Conservation (phyloP, 352 stramenopile species). For the Phytophthora fragariae region DNA sequence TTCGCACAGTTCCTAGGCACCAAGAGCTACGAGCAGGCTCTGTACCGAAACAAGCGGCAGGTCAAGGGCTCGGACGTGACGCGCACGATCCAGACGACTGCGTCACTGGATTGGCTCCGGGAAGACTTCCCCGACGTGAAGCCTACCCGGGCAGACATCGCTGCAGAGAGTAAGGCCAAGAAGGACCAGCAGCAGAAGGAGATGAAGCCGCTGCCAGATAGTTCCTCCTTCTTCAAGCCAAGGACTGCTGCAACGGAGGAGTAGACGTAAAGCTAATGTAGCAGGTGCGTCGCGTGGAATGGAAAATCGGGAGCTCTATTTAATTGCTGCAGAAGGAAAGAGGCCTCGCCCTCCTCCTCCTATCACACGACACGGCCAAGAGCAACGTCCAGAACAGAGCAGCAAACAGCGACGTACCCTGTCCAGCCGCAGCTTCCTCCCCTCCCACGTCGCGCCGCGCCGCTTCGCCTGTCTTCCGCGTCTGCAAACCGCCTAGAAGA, state of each 20-base stretch:
- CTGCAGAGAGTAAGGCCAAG: conserved; percentile 32
- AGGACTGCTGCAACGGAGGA: conserved; percentile 16
- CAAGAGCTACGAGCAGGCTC: conserved; percentile 88
- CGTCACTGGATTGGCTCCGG: conserved; percentile 84
- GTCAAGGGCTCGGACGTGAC: conserved; percentile 83
- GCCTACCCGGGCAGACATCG: conserved; percentile 13
- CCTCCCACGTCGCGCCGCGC: conserved; percentile 7
- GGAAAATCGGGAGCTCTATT: conserved; percentile 40
- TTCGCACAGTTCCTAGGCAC: conserved; percentile 91
- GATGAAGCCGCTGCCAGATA: conserved; percentile 35
- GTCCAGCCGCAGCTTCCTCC: not conserved
- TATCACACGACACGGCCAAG: conserved; percentile 1
- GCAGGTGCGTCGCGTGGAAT: conserved; percentile 10
- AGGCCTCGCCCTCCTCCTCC: conserved; percentile 5
- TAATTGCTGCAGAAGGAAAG: conserved; percentile 25
- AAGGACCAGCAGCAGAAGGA: conserved; percentile 33
- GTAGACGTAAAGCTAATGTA: conserved; percentile 28
- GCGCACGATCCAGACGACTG: conserved; percentile 78
- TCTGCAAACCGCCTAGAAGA: conserved; percentile 67
- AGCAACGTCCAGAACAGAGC: conserved; percentile 13
- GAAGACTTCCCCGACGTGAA: conserved; percentile 85
- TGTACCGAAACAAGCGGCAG: conserved; percentile 86
- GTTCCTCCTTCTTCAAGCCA: conserved; percentile 64
- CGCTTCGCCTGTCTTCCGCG: conserved; percentile 18
- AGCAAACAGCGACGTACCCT: conserved; percentile 18